phyloP scores from a whole-genome alignment of 352 stramenopile species.

The Pseudoperonospora humuli region DNA sequence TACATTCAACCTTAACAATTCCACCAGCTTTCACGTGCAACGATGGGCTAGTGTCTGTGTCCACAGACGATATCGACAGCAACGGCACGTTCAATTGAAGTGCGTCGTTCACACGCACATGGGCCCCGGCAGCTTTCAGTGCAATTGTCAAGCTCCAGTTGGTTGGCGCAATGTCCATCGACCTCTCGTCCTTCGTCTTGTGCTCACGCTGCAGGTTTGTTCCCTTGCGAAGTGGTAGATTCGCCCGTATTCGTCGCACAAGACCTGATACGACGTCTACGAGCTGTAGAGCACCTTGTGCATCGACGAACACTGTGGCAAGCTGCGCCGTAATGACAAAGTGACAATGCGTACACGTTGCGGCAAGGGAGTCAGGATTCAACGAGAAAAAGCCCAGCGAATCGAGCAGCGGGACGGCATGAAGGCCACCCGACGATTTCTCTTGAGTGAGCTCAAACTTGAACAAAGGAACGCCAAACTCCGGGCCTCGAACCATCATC shows the following conservation, averaged over 20 bases:
- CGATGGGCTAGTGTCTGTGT: constrained; percentile 2
- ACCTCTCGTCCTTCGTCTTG: neutral
- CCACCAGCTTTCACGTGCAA: constrained; percentile 11
- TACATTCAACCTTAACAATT: constrained; percentile 11
- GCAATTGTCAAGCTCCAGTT: constrained; percentile 22
- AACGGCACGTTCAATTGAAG: constrained; percentile 17
- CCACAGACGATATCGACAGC: constrained; percentile 18
- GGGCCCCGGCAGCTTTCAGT: constrained; percentile 18
- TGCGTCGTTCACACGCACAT: constrained; percentile 24
- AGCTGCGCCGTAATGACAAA: constrained; percentile 10
- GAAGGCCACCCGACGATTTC: constrained; percentile 20
- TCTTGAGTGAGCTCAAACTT: constrained; percentile 20
- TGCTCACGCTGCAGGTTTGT: neutral
- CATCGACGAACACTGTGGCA: constrained; percentile 12
- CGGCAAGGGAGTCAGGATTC: constrained; percentile 9
- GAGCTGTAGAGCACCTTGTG: constrained; percentile 14
- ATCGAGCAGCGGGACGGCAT: constrained; percentile 11
- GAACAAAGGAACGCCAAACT: constrained; percentile 7
- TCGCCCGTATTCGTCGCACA: constrained; percentile 9
- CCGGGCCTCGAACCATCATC: constrained; percentile 2
- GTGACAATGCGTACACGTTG: constrained; percentile 9
- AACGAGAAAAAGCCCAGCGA: constrained; percentile 20
- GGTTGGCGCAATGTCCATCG: constrained; percentile 7
- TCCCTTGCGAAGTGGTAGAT: constrained; percentile 2
- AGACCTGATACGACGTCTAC: constrained; percentile 1